These are phyloP conservation scores for Sporothrix globosa DNA, from an alignment of 2,329 filamentous ascomycete species.

Conservation along the genomic window DNA sequence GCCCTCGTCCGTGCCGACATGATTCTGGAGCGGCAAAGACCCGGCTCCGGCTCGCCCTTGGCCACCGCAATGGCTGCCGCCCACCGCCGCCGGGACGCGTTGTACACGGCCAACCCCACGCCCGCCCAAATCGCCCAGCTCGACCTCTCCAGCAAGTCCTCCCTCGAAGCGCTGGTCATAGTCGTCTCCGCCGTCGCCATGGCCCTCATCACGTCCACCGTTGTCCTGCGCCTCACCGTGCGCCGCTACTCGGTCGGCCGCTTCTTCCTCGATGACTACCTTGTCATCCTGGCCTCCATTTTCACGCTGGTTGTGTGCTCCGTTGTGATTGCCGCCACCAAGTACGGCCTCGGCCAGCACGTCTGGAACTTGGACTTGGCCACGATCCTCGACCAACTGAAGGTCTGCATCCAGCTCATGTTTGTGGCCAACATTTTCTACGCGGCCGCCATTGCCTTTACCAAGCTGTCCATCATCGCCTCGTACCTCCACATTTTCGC, in stretches of 20 bases:
- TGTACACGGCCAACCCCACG: conserved; percentile 25
- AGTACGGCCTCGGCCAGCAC: conserved; percentile 39
- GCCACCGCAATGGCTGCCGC: neutral
- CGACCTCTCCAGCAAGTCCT: conserved; percentile 38
- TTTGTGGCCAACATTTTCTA: conserved; percentile 41
- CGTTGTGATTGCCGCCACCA: conserved; percentile 34
- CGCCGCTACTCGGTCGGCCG: conserved; percentile 35
- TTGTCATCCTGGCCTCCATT: conserved; percentile 37
- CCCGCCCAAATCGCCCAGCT: conserved; percentile 34
- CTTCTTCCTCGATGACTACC: conserved; percentile 38
- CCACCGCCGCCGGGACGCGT: neutral
- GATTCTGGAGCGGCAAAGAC: conserved; percentile 19
- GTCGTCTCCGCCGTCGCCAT: conserved; percentile 36
- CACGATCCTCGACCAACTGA: conserved; percentile 34
- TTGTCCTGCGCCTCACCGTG: conserved; percentile 35
- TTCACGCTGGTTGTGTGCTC: conserved; percentile 37
- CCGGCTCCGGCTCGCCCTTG: neutral
- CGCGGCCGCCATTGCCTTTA: conserved; percentile 38
- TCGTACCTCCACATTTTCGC: conserved; percentile 42
- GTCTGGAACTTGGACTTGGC: conserved; percentile 39
- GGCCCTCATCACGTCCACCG: conserved; percentile 36
- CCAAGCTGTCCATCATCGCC: conserved; percentile 42
- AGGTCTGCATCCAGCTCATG: conserved; percentile 38
- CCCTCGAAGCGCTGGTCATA: conserved; percentile 29
- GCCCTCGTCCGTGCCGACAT: neutral